Percentiles rank a stretch among this genome's conserved stretches.
These are phyloP conservation scores for Acacia confusa DNA, from an alignment of 306 rosid species.

Conservation along the genomic window DNA sequence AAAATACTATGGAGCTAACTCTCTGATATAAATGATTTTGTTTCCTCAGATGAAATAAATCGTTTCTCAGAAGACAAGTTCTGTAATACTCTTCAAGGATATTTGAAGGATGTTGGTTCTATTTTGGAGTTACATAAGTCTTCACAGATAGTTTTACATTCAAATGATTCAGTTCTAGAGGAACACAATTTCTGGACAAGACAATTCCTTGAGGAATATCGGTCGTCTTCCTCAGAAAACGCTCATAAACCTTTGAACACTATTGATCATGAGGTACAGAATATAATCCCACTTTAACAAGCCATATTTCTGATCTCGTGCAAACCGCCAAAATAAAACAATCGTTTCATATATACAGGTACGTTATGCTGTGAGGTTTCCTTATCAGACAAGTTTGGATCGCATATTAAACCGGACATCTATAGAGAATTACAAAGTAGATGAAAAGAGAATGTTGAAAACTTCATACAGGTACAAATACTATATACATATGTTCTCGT, in stretches of 20 bases:
- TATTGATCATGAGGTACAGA: background rate
- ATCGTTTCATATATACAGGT: background rate
- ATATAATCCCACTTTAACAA: background rate
- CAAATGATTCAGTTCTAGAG: slow-evolving; percentile 43
- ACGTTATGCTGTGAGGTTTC: background rate
- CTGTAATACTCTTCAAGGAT: slow-evolving; percentile 45
- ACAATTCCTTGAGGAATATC: slow-evolving; percentile 27
- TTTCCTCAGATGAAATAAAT: slow-evolving; percentile 8
- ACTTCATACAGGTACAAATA: background rate
- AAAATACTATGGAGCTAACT: background rate
- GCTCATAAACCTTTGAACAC: background rate
- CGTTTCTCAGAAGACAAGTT: slow-evolving; percentile 43
- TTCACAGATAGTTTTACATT: slow-evolving; percentile 35
- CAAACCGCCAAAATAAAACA: too few species aligned
- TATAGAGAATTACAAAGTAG: background rate
- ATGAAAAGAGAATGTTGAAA: background rate
- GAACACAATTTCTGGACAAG: slow-evolving; percentile 37
- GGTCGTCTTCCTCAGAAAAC: background rate
- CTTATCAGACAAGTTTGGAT: background rate
- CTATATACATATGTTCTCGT: background rate
- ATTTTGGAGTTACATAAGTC: slow-evolving; percentile 20
- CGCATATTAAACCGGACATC: background rate
- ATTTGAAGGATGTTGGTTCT: slow-evolving; percentile 44
- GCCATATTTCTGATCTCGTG: background rate
- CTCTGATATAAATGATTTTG: slow-evolving; percentile 11